Base-by-base conservation (phyloP, 164 flowering plant species). In the Aristolochia contorta region DNA sequence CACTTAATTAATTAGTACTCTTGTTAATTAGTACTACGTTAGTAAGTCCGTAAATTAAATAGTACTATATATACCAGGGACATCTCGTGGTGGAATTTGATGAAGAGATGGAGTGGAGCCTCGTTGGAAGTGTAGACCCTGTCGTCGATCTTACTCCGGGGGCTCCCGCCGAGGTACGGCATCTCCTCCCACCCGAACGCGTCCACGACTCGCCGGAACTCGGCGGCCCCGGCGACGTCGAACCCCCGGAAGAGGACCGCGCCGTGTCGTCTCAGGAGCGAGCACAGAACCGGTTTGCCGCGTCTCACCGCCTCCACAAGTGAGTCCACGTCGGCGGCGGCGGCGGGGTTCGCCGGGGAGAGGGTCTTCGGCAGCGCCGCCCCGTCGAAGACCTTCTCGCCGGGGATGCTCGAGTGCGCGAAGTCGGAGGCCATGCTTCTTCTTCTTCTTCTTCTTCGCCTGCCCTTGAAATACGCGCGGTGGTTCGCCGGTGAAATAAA, bases 51-150 rank as follows among this genome's bases (percentile, higher is more conserved):
- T n/a, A n/a, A n/a, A n/a, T n/a, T n/a, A 27, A 27, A 2, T 27
- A 27, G 5, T 27, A 5, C 30, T 27, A 27, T 27, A 27, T 2
- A 27, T 18, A 49, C 53, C 53, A 49, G 53, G n/a, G 53, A 49
- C 53, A 49, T 49, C 15, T 49, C 53, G n/a, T 49, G 53, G 19
- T 49, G 53, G n/a, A 49, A 49, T 49, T 10, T 49, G 53, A 49
- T 49, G 22, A 18, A 18, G n/a, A 49, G 19, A 19, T 49, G 5
- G 53, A 20, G 20, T 0, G 53, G 53, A 0, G 53, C 53, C 10
- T 49, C 53, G 22, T 49, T 49, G 19, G 53, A 18, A 4, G 53
- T 49, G 22, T 49, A 49, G n/a, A 49, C 53, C 15, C 53, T 6
- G 12, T 49, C 53, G 19, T 49, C 53, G 22, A 49, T 16, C 22